Base-by-base conservation (phyloP, 177 flowering plant genomes). In the Tripterygium wilfordii region DNA sequence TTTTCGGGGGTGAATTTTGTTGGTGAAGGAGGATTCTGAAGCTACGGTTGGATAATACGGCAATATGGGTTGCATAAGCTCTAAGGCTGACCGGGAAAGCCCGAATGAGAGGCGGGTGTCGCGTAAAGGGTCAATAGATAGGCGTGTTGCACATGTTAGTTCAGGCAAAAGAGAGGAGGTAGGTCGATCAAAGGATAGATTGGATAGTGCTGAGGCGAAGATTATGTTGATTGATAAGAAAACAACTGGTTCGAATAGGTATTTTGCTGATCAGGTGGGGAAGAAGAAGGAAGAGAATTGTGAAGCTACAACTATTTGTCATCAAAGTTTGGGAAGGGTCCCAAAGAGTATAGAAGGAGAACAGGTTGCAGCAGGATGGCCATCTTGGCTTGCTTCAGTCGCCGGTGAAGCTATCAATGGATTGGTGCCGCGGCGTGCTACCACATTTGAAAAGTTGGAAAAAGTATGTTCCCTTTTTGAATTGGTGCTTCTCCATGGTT, bases 321-420 rank as follows among this genome's bases (percentile, higher is more conserved):
- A 46, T 49, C 69, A 65, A 1, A 31, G 57, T 14, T 41, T 36
- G 1, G 52, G 66, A n/a, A 53, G 41, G 28, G 54, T 78, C 8
- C 69, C 67, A 0, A 71, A 53, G 30, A 62, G 67, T 27, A 12
- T 25, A 7, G 79, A 67, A 49, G 74, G 54, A 3, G 83, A 81
- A 59, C 83, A 61, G 44, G 64, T 78, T 25, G 80, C 81, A 0
- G 88, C 83, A 9, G 87, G 83, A 43, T 80, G 87, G 87, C 87
- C 87, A 7, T 45, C 71, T 42, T 80, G 87, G 88, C 82, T 81
- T 23, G 69, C 66, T 51, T 40, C 57, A 0, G 81, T 48, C 10
- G 83, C 88, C 12, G 71, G 74, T 12, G 82, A 81, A 49, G 79
- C 88, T 32, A 63, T 78, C 60, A 53, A 47, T 5, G 88, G 81